Base-by-base conservation (phyloP, 805 yeast species). In the Candida corydali region DNA sequence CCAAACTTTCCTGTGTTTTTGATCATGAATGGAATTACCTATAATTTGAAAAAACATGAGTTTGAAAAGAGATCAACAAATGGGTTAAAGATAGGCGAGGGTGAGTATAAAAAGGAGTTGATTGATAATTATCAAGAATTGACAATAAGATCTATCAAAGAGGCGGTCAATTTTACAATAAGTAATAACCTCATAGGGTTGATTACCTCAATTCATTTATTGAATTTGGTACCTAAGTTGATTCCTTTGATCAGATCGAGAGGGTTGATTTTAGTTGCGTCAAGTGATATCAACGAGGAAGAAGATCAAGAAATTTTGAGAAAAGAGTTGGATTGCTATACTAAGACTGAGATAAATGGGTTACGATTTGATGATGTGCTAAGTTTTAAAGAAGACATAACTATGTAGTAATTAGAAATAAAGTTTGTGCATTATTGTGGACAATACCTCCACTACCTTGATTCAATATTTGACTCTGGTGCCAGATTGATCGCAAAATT, bases 1-100 rank as follows among this genome's bases (percentile, higher is more conserved):
- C 98, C 98, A 10, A 91, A 91, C 57, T 93, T 83, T 61, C 97
- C 98, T 0, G 98, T 93, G 0, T 80, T 93, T 46, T 84, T 86
- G 61, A 77, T 81, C 38, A 76, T 89, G 74, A 80, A 78, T 48
- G 86, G 87, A n/a, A 64, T 80, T 8, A 63, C 70, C 29, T 57
- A 52, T 54, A 49, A 56, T 52, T 24, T 43, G 33, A 35, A 45
- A 2, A 38, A 43, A 12, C 44, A 51, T n/a, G 44, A 41, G 7
- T 68, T 65, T 37, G 72, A 67, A 48, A 57, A 62, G 2, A 52
- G 67, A 37, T 57, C 70, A 1, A 59, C 71, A 5, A 65, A 67
- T 45, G 73, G 71, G 3, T 47, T 68, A 27, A 42, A 59, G n/a
- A 46, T 68, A 29, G 8, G 15, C 15, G 61, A 53, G 2, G 56